Evolutionary conservation across 2,329 filamentous ascomycete species (phyloP), one percentile per base, ranked within the genome.

Genomic region (Paecilomyces niveus): DNA sequence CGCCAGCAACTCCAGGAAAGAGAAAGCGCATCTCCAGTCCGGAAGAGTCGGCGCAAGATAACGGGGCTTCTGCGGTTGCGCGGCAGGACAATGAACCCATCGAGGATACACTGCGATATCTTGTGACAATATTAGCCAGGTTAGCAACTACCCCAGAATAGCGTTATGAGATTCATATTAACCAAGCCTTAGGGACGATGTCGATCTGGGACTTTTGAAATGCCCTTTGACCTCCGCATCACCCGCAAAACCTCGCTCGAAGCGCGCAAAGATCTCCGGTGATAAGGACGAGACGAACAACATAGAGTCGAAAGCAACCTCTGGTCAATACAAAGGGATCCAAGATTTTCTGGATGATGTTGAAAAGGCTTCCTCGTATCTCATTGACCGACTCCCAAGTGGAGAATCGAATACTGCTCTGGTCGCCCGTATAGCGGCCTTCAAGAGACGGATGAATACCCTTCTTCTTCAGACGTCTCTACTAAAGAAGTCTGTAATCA

Each of bases 401-500:
- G 67, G 65, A 8, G 61, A 69, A 13, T 65, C 69, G 18, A 59
- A 70, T 54, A 70, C 67, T n/a, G 72, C 74, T 59, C 67, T 73
- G 8, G 70, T 74, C 57, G 74, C 70, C 55, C 79, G 78, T 59
- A 80, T 84, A 51, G 73, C 76, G 54, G 74, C 79, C 18, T 89
- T 90, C 68, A 85, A 84, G 68, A 82, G 83, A 54, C 81, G 83
- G 67, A 82, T 87, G 15, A 78, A 87, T 65, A 81, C 82, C 51
- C 77, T 90, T 13, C 81, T 89, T 62, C 80, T 81, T 39, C 84
- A 84, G 64, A 86, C 89, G 75, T 80, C 26, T 80, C 85, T 70
- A 78, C 80, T 61, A 67, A 74, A 62, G 64, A 75, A 57, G 68
- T 68, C 60, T 61, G 68, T 64, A 55, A 67, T 67, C 61, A 77